These are phyloP conservation scores for Echinochloa phyllopogon DNA, from an alignment of 176 grass and related monocot species.

Conservation along the genomic window DNA sequence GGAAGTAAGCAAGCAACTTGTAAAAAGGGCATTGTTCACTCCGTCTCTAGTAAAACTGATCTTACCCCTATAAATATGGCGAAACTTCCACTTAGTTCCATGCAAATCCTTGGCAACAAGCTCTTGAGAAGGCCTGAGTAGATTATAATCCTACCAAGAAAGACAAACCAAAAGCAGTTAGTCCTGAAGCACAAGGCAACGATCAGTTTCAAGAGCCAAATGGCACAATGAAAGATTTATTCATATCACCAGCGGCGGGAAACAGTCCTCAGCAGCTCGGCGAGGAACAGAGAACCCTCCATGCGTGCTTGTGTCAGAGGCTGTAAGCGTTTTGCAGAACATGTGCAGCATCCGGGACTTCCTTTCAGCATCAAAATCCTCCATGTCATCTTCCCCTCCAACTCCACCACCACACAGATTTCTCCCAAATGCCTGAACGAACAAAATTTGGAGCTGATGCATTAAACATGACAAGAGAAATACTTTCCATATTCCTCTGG, in stretches of 20 bases:
- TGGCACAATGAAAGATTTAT: conserved; percentile 2
- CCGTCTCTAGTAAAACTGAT: background rate
- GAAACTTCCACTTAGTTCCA: conserved; percentile 84
- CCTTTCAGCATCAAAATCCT: conserved; percentile 56
- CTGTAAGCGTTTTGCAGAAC: conserved; percentile 99
- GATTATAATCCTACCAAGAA: conserved; percentile 78
- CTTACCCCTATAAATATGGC: conserved; percentile 97
- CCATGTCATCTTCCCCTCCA: conserved; percentile 60
- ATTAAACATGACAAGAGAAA: background rate
- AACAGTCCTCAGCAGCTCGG: conserved; percentile 95
- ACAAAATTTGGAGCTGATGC: conserved; percentile 5
- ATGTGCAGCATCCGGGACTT: conserved; percentile 79
- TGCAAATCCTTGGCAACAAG: conserved; percentile 94
- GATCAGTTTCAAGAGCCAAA: conserved; percentile 8
- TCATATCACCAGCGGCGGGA: conserved; percentile 75
- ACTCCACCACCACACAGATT: conserved; percentile 45
- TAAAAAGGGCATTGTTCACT: background rate
- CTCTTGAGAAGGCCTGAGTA: conserved; percentile 97
- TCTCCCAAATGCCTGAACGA: conserved; percentile 60
- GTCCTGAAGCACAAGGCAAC: conserved; percentile 3
- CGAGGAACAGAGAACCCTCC: conserved; percentile 99
- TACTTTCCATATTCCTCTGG: background rate
- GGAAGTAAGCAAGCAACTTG: background rate
- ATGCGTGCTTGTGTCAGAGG: conserved; percentile 96
- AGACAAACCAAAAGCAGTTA: conserved; percentile 27